Evolutionary conservation across 192 early-diverging fungal genomes (phyloP).

Genomic region (Diversispora epigaea): DNA sequence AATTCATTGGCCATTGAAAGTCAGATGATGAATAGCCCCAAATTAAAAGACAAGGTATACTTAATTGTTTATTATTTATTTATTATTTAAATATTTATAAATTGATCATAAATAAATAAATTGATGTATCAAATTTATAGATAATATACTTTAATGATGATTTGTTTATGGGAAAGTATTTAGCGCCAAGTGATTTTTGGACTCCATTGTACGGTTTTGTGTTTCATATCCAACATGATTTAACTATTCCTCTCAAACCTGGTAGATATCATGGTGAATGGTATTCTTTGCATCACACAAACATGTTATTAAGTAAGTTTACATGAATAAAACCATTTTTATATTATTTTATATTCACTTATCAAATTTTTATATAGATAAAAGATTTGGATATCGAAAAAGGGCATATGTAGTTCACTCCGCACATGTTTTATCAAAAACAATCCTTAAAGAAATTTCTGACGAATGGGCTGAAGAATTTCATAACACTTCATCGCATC

Average conservation of each 20-base stretch:
- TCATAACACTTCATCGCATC: constrained; percentile 38
- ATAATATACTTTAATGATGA: constrained; percentile 48
- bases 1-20: constrained; percentile 46
- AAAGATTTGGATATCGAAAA: constrained; percentile 35
- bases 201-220: constrained; percentile 44
- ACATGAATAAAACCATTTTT: no score
- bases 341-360: no score
- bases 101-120: neutral
- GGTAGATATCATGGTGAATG: constrained; percentile 33
- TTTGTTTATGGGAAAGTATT: constrained; percentile 36
- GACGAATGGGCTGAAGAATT: constrained; percentile 39
- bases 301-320: constrained; percentile 37
- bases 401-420: constrained; percentile 40
- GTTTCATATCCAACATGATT: constrained; percentile 37
- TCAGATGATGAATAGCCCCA: constrained; percentile 37
- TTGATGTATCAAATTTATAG: neutral
- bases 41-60: constrained; percentile 38
- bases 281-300: constrained; percentile 39
- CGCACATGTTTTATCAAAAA: constrained; percentile 36
- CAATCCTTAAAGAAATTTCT: constrained; percentile 39
- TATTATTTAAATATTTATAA: neutral
- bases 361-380: neutral
- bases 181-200: constrained; percentile 34
- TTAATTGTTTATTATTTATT: neutral
- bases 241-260: constrained; percentile 8